Conservation (phyloP, 306 rosid genomes). For the Fragaria ananassa region DNA sequence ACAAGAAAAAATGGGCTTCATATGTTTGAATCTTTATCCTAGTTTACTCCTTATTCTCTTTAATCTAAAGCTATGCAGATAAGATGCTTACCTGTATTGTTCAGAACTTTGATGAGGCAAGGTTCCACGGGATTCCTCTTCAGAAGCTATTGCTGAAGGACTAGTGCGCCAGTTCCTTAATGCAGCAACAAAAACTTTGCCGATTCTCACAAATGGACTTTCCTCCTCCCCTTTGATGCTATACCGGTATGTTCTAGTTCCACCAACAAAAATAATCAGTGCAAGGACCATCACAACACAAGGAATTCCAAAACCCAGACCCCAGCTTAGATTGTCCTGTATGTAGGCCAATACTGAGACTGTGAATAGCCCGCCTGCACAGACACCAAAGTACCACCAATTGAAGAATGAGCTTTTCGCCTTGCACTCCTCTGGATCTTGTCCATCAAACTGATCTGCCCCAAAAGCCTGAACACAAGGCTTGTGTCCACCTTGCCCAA, state of each 20-base stretch:
- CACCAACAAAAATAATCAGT: constrained; percentile 28
- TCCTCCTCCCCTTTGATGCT: constrained; percentile 13
- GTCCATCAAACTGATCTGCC: constrained; percentile 71
- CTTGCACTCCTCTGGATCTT: constrained; percentile 53
- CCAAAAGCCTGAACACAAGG: constrained; percentile 90
- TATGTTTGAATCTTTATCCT: background rate
- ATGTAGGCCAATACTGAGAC: constrained; percentile 35
- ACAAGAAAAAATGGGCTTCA: no score
- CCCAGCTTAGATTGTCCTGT: constrained; percentile 45
- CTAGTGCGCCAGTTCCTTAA: constrained; percentile 27
- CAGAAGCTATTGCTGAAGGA: constrained; percentile 12
- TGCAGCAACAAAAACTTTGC: constrained; percentile 42
- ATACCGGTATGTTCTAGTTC: constrained; percentile 35
- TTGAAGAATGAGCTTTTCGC: constrained; percentile 82
- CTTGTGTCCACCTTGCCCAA: constrained; percentile 78
- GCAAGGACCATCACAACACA: constrained; percentile 31
- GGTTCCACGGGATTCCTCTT: constrained; percentile 34
- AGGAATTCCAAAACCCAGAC: constrained; percentile 38
- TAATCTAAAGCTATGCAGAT: background rate
- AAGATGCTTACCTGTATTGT: constrained; percentile 30
- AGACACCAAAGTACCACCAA: constrained; percentile 70
- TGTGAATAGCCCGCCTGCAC: constrained; percentile 34
- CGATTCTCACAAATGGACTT: constrained; percentile 46
- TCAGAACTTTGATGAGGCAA: constrained; percentile 24
- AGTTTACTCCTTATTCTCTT: background rate